A percentile compares a stretch with the other conserved stretches of the same genome.
phyloP scores from a whole-genome alignment of 148 eudicot species.

The Amaranthus palmeri region DNA sequence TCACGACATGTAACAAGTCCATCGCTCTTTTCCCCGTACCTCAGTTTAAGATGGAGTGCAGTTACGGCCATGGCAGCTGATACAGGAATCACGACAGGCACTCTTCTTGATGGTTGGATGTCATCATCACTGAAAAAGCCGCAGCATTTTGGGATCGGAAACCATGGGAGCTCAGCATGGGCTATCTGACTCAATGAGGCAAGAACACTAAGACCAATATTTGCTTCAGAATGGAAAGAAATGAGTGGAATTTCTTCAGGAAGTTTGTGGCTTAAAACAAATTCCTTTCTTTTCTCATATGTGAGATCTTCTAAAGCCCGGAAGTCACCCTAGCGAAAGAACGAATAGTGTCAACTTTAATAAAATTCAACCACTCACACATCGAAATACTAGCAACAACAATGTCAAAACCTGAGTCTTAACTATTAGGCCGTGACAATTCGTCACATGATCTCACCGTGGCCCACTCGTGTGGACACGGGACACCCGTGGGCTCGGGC shows the following conservation, averaged over 20 bases:
- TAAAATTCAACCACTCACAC: no score
- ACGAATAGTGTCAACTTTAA: neutral
- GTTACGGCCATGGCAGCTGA: slow-evolving; percentile 76
- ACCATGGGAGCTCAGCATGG: slow-evolving; percentile 83
- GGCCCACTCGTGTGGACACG: no score
- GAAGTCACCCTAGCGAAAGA: slow-evolving; percentile 66
- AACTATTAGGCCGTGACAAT: no score
- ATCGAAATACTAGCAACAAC: no score
- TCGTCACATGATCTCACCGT: no score
- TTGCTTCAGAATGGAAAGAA: slow-evolving; percentile 88
- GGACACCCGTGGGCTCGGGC: no score
- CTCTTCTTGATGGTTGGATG: slow-evolving; percentile 31
- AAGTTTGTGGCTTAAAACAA: slow-evolving; percentile 62
- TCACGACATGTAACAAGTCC: slow-evolving; percentile 88
- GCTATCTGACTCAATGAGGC: slow-evolving; percentile 77
- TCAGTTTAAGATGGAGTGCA: slow-evolving; percentile 68
- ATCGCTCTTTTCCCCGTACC: slow-evolving; percentile 91
- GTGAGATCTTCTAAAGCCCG: slow-evolving; percentile 81
- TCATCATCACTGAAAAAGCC: slow-evolving; percentile 19
- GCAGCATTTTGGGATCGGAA: slow-evolving; percentile 39
- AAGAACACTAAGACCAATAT: slow-evolving; percentile 55
- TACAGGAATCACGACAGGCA: slow-evolving; percentile 75
- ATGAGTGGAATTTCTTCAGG: slow-evolving; percentile 69
- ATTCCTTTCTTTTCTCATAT: slow-evolving; percentile 74
- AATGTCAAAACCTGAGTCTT: no score